Conservation (phyloP, 352 stramenopile species). For the Thalassiosira hispida region DNA sequence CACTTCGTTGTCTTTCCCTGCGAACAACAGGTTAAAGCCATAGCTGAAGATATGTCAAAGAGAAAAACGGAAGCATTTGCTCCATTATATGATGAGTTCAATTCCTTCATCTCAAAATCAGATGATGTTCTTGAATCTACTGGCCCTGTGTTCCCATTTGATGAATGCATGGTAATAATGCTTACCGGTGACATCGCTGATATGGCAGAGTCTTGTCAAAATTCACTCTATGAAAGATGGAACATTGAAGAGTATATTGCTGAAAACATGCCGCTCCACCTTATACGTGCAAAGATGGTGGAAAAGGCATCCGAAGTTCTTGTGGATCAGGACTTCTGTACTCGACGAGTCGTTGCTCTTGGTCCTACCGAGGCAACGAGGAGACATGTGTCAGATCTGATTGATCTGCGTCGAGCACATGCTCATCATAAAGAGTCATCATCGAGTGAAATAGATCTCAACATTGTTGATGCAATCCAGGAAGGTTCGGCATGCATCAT, state of each 20-base stretch:
- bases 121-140: constrained; percentile 31
- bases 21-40: constrained; percentile 64
- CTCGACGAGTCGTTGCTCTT: constrained; percentile 65
- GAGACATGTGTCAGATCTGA: constrained; percentile 77
- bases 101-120: constrained; percentile 60
- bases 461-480: constrained; percentile 55
- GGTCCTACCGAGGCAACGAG: constrained; percentile 77
- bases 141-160: constrained; percentile 31
- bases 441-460: constrained; percentile 33
- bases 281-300: constrained; percentile 69
- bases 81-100: constrained; percentile 75
- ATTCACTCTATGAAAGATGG: constrained; percentile 60
- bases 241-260: constrained; percentile 83
- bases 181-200: constrained; percentile 40
- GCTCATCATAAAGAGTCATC: constrained; percentile 23
- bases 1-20: too few relatives aligned
- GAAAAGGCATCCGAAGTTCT: constrained; percentile 68
- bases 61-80: constrained; percentile 67
- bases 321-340: constrained; percentile 70
- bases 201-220: constrained; percentile 41
- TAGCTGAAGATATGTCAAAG: constrained; percentile 82
- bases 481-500: constrained; percentile 53
- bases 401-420: constrained; percentile 66
- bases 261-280: constrained; percentile 74
- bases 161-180: constrained; percentile 58